Conservation (phyloP, 805 yeast genomes). For the Barnettozyma botsteinii region DNA sequence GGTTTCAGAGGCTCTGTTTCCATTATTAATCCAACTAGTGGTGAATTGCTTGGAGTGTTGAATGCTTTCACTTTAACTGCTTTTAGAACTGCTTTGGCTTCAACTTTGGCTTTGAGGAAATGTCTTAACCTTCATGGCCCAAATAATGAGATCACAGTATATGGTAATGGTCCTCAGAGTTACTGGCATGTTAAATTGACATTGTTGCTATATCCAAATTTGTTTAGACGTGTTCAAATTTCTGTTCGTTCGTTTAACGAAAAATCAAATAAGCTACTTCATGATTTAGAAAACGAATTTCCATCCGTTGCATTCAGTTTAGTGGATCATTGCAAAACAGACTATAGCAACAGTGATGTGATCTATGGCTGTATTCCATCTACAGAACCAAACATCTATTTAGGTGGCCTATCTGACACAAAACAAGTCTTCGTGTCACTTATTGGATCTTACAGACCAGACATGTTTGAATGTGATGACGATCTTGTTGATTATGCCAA, state of each 20-base stretch:
- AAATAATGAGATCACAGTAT: conserved; percentile 32
- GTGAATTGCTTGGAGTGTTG: conserved; percentile 45
- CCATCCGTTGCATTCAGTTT: conserved; percentile 24
- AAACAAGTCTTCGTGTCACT: conserved; percentile 43
- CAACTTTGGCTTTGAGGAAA: conserved; percentile 41
- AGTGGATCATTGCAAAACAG: conserved; percentile 20
- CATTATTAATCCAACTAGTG: conserved; percentile 45
- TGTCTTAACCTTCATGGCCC: conserved; percentile 24
- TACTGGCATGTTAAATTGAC: conserved; percentile 55
- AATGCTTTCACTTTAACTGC: conserved; percentile 59
- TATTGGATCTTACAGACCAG: conserved; percentile 65
- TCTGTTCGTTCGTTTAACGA: conserved; percentile 42
- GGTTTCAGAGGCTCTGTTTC: conserved; percentile 58
- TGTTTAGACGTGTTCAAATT: conserved; percentile 37
- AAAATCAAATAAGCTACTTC: conserved; percentile 20
- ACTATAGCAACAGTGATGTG: conserved; percentile 36
- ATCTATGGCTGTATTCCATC: conserved; percentile 60
- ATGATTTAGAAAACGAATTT: conserved; percentile 26
- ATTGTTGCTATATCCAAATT: conserved; percentile 33
- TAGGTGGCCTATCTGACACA: conserved; percentile 26
- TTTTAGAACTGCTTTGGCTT: conserved; percentile 59
- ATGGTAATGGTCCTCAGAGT: conserved; percentile 62
- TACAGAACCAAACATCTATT: conserved; percentile 39
- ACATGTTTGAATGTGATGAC: conserved; percentile 56
- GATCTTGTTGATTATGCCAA: conserved; percentile 33